Evolutionary conservation across 805 yeast genomes (phyloP).

Genomic region (Starmerella floricola): DNA sequence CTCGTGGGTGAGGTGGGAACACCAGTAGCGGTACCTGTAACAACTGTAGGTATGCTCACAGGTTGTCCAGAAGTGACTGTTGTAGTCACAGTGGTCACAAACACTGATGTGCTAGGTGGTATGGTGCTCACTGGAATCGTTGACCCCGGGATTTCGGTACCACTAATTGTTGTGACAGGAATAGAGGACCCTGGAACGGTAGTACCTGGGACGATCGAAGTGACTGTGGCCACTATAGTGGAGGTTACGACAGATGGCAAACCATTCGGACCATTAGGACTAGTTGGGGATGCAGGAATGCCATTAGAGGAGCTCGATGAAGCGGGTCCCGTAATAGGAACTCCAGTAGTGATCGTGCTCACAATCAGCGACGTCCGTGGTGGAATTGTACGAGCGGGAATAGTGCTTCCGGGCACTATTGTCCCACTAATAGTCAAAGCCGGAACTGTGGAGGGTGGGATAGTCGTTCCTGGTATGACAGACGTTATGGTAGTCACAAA

Average conservation of each 20-base stretch:
- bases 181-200: conserved; percentile 19
- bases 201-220: conserved; percentile 17
- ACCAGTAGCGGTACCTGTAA: conserved; percentile 3
- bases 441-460: too few relatives aligned
- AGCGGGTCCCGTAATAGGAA: too few relatives aligned
- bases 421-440: too few relatives aligned
- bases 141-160: conserved; percentile 17
- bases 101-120: conserved; percentile 3
- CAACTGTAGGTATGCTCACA: conserved; percentile 1
- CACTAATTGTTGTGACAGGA: conserved; percentile 6
- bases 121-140: conserved; percentile 5
- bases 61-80: conserved; percentile 2
- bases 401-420: too few relatives aligned
- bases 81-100: conserved; percentile 12
- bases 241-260: conserved; percentile 2
- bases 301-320: too few relatives aligned
- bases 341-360: too few relatives aligned
- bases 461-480: too few relatives aligned
- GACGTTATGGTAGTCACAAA: too few relatives aligned
- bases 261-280: not conserved
- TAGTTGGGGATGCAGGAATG: not conserved
- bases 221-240: conserved; percentile 10
- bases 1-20: not conserved
- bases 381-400: too few relatives aligned
- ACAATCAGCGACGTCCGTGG: too few relatives aligned